phyloP scores from a whole-genome alignment of 2,329 filamentous ascomycete genomes.

The Colletotrichum sp. region DNA sequence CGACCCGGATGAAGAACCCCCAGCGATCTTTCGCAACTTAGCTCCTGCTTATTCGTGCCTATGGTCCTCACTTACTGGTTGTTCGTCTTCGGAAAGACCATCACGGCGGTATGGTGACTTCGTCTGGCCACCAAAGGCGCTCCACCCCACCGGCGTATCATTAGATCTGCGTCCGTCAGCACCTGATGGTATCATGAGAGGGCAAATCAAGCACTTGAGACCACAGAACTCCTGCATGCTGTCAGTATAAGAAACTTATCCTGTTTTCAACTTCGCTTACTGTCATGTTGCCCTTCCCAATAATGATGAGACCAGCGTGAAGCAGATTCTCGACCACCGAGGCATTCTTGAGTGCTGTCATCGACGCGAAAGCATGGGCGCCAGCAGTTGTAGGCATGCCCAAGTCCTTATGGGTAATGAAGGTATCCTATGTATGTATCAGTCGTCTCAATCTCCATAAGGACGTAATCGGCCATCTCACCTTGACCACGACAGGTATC shows the following conservation, averaged over 20 bases:
- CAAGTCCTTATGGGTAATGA: conserved; percentile 38
- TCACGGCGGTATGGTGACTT: conserved; percentile 23
- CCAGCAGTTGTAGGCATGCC: conserved; percentile 46
- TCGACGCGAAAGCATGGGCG: conserved; percentile 39
- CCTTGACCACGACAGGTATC: conserved; percentile 44
- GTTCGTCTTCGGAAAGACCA: conserved; percentile 11
- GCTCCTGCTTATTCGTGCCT: neutral
- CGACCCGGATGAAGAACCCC: conserved; percentile 37
- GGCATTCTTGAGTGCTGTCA: conserved; percentile 38
- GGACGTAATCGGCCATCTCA: neutral
- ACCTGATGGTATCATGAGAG: neutral
- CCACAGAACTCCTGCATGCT: neutral
- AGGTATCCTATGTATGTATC: conserved; percentile 32
- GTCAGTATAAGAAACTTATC: neutral
- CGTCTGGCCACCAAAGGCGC: conserved; percentile 31
- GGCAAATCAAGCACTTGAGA: neutral
- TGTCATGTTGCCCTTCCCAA: conserved; percentile 46
- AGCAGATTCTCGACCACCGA: conserved; percentile 39
- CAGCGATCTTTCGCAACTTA: conserved; percentile 26
- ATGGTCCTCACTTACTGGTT: neutral
- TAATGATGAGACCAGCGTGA: conserved; percentile 42
- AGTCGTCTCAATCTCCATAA: neutral
- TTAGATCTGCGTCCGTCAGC: conserved; percentile 31
- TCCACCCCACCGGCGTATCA: conserved; percentile 42
- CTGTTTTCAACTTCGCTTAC: neutral